A percentile compares a stretch with the other conserved stretches of the same genome.
Evolutionary conservation across 2,329 filamentous ascomycete genomes (phyloP).

Genomic region (Colletotrichum camelliae): DNA sequence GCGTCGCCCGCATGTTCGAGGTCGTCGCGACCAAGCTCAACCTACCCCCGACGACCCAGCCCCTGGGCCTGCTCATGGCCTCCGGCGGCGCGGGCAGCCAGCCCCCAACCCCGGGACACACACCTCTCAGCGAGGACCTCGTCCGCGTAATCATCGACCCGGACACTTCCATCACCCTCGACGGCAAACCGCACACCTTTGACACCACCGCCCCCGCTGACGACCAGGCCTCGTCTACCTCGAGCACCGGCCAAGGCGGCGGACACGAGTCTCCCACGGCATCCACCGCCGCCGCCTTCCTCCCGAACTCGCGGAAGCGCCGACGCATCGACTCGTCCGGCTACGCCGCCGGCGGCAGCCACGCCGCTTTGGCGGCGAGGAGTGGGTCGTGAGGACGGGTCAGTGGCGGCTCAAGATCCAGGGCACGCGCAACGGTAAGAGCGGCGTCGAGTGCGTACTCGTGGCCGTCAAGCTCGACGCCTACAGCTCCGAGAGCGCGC

Average conservation of each 20-base stretch:
- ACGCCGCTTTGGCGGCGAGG: conserved; percentile 34
- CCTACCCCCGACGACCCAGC: conserved; percentile 63
- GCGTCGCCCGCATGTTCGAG: conserved; percentile 76
- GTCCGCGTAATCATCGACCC: conserved; percentile 69
- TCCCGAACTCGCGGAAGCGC: conserved; percentile 49
- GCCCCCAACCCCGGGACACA: conserved; percentile 71
- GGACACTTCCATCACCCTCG: conserved; percentile 63
- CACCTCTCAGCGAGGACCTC: conserved; percentile 71
- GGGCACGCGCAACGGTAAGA: conserved; percentile 51
- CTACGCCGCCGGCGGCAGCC: conserved; percentile 22
- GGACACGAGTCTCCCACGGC: conserved; percentile 37
- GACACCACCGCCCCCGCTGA: conserved; percentile 18
- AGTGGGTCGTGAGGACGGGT: conserved; percentile 71
- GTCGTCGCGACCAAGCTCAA: conserved; percentile 84
- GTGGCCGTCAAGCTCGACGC: conserved; percentile 80
- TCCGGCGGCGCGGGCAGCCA: conserved; percentile 66
- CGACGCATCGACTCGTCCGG: conserved; percentile 42
- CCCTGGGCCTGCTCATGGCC: conserved; percentile 71
- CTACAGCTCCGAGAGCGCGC: conserved; percentile 66
- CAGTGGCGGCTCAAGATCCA: conserved; percentile 78
- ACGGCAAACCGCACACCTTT: conserved; percentile 55
- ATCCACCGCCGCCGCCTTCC: conserved; percentile 22
- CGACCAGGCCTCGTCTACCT: conserved; percentile 33
- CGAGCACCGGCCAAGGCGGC: conserved; percentile 34
- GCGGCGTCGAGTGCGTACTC: conserved; percentile 72